phyloP scores from a whole-genome alignment of 305 asterid species.

The Plantago coronopus region DNA sequence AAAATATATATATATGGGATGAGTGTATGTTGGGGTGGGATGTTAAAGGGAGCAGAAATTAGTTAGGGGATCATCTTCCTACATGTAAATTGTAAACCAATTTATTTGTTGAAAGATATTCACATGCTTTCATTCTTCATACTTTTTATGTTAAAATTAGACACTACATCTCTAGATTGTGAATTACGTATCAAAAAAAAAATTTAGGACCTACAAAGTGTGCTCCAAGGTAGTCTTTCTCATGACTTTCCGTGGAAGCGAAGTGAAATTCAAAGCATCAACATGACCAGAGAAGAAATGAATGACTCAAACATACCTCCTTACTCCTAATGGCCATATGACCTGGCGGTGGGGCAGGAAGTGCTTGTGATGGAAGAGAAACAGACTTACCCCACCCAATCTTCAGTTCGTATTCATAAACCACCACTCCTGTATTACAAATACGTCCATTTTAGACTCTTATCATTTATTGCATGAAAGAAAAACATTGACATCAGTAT shows the following conservation, averaged over 20 bases:
- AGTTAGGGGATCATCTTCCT: too few species aligned
- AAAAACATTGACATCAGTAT: background rate
- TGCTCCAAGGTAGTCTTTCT: too few species aligned
- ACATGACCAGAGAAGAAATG: constrained; percentile 9
- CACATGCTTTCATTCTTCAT: too few species aligned
- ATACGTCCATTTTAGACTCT: background rate
- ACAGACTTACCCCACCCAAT: constrained; percentile 98
- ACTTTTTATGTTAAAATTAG: too few species aligned
- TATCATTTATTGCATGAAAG: constrained; percentile 11
- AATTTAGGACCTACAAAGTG: too few species aligned
- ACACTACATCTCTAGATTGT: too few species aligned
- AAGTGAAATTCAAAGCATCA: constrained; percentile 6
- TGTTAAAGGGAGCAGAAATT: too few species aligned
- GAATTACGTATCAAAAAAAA: too few species aligned
- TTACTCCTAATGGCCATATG: constrained; percentile 98
- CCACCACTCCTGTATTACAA: constrained; percentile 73
- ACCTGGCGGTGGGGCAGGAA: constrained; percentile 99
- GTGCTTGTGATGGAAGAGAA: constrained; percentile 95
- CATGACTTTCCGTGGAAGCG: background rate
- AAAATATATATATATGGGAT: too few species aligned
- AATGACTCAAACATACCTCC: constrained; percentile 50
- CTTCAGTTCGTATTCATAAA: constrained; percentile 89
- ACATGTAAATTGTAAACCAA: too few species aligned
- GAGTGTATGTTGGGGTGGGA: too few species aligned
- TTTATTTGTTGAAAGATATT: too few species aligned